Evolutionary conservation across 176 grass and related monocot genomes (phyloP).

Genomic region (Musa troglodytarum): DNA sequence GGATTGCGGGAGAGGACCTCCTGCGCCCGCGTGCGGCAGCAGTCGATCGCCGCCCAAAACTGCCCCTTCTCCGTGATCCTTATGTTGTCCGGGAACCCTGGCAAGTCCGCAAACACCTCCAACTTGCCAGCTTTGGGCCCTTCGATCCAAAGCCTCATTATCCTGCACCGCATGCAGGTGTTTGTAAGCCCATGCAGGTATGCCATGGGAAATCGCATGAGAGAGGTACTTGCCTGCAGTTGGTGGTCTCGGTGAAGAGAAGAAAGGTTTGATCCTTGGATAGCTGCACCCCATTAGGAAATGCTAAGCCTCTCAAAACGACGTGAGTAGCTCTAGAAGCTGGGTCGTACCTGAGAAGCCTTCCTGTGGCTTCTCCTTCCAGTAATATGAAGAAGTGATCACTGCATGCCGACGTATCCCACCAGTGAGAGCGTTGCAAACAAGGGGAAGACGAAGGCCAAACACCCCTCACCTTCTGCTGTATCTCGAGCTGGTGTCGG

Average conservation of each 20-base stretch:
- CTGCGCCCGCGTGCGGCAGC: constrained; percentile 54
- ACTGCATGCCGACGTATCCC: constrained; percentile 20
- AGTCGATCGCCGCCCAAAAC: constrained; percentile 93
- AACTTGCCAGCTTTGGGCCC: constrained; percentile 32
- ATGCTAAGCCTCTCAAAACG: constrained; percentile 54
- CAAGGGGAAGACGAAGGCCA: background rate
- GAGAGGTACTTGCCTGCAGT: constrained; percentile 53
- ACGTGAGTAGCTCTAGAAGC: constrained; percentile 30
- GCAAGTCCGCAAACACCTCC: constrained; percentile 66
- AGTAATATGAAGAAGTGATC: constrained; percentile 70
- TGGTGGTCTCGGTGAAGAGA: constrained; percentile 77
- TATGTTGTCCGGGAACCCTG: constrained; percentile 90
- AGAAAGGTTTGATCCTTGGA: constrained; percentile 75
- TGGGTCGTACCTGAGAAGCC: constrained; percentile 69
- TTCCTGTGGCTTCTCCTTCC: constrained; percentile 79
- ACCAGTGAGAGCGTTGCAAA: background rate
- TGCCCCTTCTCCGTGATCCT: constrained; percentile 43
- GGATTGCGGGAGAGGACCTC: constrained; percentile 63
- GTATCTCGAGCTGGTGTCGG: constrained; percentile 82
- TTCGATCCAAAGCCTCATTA: constrained; percentile 88
- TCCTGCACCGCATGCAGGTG: constrained; percentile 22
- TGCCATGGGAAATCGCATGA: background rate
- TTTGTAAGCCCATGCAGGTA: background rate
- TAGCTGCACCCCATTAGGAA: constrained; percentile 83
- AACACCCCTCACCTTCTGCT: constrained; percentile 46